Conservation (phyloP, 768 basidiomycete species). For the Mycena vulgaris region DNA sequence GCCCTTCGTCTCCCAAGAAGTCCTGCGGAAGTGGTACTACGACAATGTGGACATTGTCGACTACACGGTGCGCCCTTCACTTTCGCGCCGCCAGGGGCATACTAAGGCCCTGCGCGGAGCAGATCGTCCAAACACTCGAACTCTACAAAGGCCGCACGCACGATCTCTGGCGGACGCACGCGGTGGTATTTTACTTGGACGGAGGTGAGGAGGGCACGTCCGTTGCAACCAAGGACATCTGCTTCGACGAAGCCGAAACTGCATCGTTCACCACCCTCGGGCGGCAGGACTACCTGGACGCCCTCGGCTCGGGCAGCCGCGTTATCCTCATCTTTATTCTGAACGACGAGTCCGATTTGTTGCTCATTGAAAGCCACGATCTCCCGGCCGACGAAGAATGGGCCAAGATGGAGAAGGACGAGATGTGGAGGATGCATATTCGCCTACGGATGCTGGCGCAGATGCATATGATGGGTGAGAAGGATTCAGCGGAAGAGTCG, state of each 20-base stretch:
- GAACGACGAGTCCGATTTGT: not conserved
- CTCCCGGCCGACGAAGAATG: slow-evolving; percentile 25
- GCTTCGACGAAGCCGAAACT: slow-evolving; percentile 26
- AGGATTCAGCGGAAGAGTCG: not conserved
- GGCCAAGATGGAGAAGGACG: slow-evolving; percentile 30
- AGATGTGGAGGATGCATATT: slow-evolving; percentile 37
- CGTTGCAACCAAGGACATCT: slow-evolving; percentile 14
- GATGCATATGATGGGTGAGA: slow-evolving; percentile 2
- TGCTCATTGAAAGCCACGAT: slow-evolving; percentile 19
- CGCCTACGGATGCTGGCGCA: slow-evolving; percentile 19
- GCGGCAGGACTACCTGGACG: not conserved
- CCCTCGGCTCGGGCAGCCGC: slow-evolving; percentile 17
- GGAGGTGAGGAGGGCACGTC: slow-evolving; percentile 18
- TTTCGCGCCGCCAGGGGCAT: not conserved
- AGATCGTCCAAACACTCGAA: slow-evolving; percentile 33
- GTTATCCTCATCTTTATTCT: slow-evolving; percentile 25
- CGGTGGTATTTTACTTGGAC: slow-evolving; percentile 10
- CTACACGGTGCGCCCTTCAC: slow-evolving; percentile 20
- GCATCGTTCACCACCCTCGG: not conserved
- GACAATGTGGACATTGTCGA: slow-evolving; percentile 37
- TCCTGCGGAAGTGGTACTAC: slow-evolving; percentile 35
- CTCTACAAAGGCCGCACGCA: slow-evolving; percentile 26
- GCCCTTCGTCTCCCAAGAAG: slow-evolving; percentile 27
- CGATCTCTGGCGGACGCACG: slow-evolving; percentile 33
- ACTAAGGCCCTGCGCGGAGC: not conserved